Conservation (phyloP, 768 basidiomycete species). For the Mycena filopes region DNA sequence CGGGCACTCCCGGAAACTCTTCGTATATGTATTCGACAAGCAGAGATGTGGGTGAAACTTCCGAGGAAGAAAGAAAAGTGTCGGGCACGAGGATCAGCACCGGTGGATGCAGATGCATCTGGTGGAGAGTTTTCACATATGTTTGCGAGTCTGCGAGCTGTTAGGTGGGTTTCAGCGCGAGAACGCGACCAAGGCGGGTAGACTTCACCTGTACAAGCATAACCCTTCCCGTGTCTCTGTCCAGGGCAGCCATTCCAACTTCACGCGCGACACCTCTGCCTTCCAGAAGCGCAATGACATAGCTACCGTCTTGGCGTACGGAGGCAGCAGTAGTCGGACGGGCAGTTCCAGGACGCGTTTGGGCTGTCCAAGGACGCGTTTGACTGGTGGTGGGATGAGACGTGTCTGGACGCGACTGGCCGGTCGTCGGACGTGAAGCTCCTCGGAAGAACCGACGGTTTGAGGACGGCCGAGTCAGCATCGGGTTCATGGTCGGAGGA, state of each 20-base stretch:
- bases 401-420: slow-evolving; percentile 22
- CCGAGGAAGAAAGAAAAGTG: slow-evolving; percentile 74
- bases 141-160: slow-evolving; percentile 90
- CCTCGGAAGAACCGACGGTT: not conserved
- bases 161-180: not conserved
- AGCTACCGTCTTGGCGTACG: slow-evolving; percentile 65
- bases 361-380: slow-evolving; percentile 63
- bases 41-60: slow-evolving; percentile 64
- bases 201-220: slow-evolving; percentile 78
- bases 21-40: slow-evolving; percentile 79
- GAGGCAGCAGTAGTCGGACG: slow-evolving; percentile 77
- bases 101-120: slow-evolving; percentile 83
- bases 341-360: slow-evolving; percentile 68
- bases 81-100: slow-evolving; percentile 82
- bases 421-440: slow-evolving; percentile 20
- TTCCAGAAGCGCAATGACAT: slow-evolving; percentile 78
- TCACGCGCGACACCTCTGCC: slow-evolving; percentile 84
- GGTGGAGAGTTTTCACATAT: slow-evolving; percentile 89
- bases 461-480: slow-evolving; percentile 15
- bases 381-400: slow-evolving; percentile 36
- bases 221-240: slow-evolving; percentile 80
- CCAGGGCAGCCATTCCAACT: slow-evolving; percentile 89
- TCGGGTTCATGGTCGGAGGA: not conserved
- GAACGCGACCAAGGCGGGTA: slow-evolving; percentile 18
- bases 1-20: slow-evolving; percentile 73